Percentiles rank a stretch among this genome's conserved stretches.
Conservation (phyloP, 352 stramenopile genomes). For the Phytophthora pini region DNA sequence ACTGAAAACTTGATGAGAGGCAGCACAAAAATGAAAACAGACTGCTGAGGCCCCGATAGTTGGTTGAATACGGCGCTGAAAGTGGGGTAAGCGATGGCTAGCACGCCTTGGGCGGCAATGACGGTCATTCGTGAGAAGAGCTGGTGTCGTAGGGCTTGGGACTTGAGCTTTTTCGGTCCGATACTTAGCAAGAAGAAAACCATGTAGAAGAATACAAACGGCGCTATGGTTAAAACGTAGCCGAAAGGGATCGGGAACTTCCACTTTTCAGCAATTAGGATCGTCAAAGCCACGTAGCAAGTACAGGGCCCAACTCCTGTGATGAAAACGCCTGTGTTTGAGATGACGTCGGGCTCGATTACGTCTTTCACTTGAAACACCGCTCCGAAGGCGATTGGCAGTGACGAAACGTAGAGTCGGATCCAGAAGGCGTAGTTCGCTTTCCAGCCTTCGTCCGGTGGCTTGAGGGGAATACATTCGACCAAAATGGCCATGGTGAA, state of each 20-base stretch:
- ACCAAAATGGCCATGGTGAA: constrained; percentile 21
- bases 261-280: constrained; percentile 21
- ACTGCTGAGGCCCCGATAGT: constrained; percentile 17
- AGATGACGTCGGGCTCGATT: constrained; percentile 13
- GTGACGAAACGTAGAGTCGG: constrained; percentile 18
- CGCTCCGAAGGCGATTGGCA: constrained; percentile 15
- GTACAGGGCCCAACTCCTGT: constrained; percentile 17
- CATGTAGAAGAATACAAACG: constrained; percentile 25
- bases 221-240: constrained; percentile 19
- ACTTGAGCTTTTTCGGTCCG: constrained; percentile 2
- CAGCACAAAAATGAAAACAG: constrained; percentile 22
- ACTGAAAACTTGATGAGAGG: constrained; percentile 27
- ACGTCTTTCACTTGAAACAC: constrained; percentile 23
- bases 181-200: constrained; percentile 23
- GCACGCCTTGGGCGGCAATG: constrained; percentile 16
- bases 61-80: constrained; percentile 31
- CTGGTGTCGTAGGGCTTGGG: not conserved
- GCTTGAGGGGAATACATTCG: constrained; percentile 36
- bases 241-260: constrained; percentile 29
- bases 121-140: constrained; percentile 9
- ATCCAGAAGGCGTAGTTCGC: constrained; percentile 37
- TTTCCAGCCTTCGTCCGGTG: constrained; percentile 19
- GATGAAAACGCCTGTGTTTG: not conserved
- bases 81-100: constrained; percentile 24
- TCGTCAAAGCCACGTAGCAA: constrained; percentile 18